Conservation (phyloP, 805 yeast genomes). For the Lipomyces yamanashiensis region DNA sequence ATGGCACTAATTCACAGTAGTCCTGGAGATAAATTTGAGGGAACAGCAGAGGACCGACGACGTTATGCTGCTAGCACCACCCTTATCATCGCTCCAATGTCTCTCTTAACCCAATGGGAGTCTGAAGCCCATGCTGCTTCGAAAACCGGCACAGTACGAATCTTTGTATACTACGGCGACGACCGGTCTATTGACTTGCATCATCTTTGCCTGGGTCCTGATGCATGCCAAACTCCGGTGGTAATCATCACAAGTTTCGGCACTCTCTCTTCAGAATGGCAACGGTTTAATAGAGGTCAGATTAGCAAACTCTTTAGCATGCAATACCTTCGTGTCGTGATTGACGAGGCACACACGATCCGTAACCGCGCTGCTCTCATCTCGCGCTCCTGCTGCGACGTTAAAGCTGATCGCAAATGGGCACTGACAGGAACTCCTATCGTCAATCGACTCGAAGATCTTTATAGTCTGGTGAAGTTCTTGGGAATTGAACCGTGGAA, state of each 20-base stretch:
- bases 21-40: slow-evolving; percentile 5
- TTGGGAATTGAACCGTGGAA: slow-evolving; percentile 88
- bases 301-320: slow-evolving; percentile 67
- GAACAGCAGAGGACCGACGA: not conserved
- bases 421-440: slow-evolving; percentile 92
- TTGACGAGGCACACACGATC: slow-evolving; percentile 92
- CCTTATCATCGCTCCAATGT: slow-evolving; percentile 85
- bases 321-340: slow-evolving; percentile 71
- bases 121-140: slow-evolving; percentile 68
- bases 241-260: slow-evolving; percentile 87
- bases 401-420: slow-evolving; percentile 76
- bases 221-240: slow-evolving; percentile 52
- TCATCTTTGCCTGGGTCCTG: slow-evolving; percentile 49
- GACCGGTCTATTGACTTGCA: slow-evolving; percentile 56
- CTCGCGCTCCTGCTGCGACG: slow-evolving; percentile 72
- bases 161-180: slow-evolving; percentile 74
- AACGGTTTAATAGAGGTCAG: slow-evolving; percentile 44
- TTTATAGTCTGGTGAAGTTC: slow-evolving; percentile 76
- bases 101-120: slow-evolving; percentile 89
- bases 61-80: slow-evolving; percentile 54
- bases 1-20: slow-evolving; percentile 70
- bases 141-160: slow-evolving; percentile 37
- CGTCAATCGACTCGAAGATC: slow-evolving; percentile 83
- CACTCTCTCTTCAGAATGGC: slow-evolving; percentile 77
- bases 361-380: slow-evolving; percentile 79